A percentile compares a stretch with the other conserved stretches of the same genome.
These are phyloP conservation scores for Jaenimonas drosophilae DNA, from an alignment of 208 protist species.

Conservation along the genomic window DNA sequence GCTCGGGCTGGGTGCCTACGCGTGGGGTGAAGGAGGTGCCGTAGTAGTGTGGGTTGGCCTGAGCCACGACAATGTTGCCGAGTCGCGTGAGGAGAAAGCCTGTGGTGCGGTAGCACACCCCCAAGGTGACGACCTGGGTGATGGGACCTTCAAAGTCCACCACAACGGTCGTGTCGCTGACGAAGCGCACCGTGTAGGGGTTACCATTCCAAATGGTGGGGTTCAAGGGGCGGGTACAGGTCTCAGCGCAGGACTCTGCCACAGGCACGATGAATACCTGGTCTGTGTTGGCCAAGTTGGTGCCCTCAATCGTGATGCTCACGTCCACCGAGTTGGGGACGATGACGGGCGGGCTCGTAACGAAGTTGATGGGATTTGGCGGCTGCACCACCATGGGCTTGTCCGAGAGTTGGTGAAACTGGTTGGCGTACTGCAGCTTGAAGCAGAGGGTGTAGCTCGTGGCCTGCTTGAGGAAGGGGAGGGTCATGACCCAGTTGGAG, in stretches of 20 bases:
- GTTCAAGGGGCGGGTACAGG: constrained; percentile 38
- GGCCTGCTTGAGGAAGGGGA: constrained; percentile 16
- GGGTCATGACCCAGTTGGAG: constrained; percentile 59
- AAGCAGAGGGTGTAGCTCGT: constrained; percentile 60
- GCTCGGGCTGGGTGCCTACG: constrained; percentile 58
- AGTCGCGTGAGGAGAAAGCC: constrained; percentile 41
- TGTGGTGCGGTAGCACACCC: constrained; percentile 74
- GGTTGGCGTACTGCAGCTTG: constrained; percentile 30
- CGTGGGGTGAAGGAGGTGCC: constrained; percentile 58
- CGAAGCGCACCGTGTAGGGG: constrained; percentile 21
- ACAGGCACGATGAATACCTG: constrained; percentile 45
- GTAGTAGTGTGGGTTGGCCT: constrained; percentile 64
- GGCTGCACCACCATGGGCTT: constrained; percentile 11
- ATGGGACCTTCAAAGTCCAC: constrained; percentile 29
- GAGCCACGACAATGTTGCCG: constrained; percentile 31
- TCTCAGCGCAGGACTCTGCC: constrained; percentile 51
- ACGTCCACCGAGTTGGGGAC: constrained; percentile 27
- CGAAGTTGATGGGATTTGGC: constrained; percentile 37
- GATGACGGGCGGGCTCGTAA: constrained; percentile 39
- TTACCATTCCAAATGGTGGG: constrained; percentile 25
- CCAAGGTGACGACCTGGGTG: constrained; percentile 24
- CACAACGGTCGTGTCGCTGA: constrained; percentile 31
- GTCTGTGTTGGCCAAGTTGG: constrained; percentile 27
- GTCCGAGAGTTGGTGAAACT: constrained; percentile 24
- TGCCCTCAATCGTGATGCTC: constrained; percentile 42